These are phyloP conservation scores for Martiniozyma asiatica DNA, from an alignment of 1,139 yeast species.

Conservation along the genomic window DNA sequence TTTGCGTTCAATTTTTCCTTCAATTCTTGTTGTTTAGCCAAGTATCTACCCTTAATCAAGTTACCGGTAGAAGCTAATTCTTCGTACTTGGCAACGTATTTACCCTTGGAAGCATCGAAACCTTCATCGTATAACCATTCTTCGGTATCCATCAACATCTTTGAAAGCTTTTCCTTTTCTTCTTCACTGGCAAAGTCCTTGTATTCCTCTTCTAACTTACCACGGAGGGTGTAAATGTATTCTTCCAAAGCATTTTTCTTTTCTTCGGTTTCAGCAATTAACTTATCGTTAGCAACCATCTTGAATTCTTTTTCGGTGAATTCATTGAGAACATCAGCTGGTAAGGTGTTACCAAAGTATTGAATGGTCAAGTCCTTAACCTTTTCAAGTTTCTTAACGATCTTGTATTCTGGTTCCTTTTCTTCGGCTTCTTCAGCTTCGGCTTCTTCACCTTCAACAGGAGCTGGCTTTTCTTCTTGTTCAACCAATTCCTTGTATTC, in stretches of 20 bases:
- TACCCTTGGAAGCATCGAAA: constrained; percentile 91
- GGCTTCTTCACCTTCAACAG: constrained; percentile 55
- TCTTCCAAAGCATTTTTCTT: constrained; percentile 97
- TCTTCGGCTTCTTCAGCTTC: constrained; percentile 15
- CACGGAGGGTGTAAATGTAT: constrained; percentile 95
- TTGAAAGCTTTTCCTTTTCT: constrained; percentile 73
- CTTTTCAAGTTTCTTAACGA: constrained; percentile 89
- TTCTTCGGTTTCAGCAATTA: constrained; percentile 97
- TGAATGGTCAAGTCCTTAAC: constrained; percentile 61
- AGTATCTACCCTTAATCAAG: constrained; percentile 88
- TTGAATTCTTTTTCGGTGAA: constrained; percentile 74
- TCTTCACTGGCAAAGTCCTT: constrained; percentile 79
- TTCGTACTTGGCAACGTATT: constrained; percentile 95
- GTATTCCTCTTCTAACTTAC: constrained; percentile 89
- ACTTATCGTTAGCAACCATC: constrained; percentile 81
- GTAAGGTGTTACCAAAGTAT: constrained; percentile 54
- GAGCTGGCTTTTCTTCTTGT: constrained; percentile 30
- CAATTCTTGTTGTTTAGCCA: constrained; percentile 91
- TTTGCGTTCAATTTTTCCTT: constrained; percentile 79
- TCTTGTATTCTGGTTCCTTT: constrained; percentile 73
- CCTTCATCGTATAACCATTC: constrained; percentile 99
- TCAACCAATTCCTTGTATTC: constrained; percentile 73
- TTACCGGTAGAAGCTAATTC: constrained; percentile 93
- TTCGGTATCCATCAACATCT: constrained; percentile 74
- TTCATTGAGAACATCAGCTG: constrained; percentile 43